Base-by-base conservation (phyloP, 2,329 filamentous ascomycete genomes). In the Trichoderma sp. region DNA sequence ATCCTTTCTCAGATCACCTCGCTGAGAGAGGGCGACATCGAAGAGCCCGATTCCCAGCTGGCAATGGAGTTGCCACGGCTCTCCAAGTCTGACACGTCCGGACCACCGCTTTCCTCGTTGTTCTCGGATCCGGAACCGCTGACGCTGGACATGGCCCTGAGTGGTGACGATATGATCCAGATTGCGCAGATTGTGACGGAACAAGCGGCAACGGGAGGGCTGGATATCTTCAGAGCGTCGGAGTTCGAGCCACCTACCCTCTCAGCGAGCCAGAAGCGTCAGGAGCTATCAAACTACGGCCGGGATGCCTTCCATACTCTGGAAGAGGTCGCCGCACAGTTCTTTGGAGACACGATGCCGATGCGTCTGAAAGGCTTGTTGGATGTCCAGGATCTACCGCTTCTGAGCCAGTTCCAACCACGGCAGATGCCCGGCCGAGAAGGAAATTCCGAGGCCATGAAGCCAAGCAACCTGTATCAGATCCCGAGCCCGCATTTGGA, bases 181-280 rank as follows among this genome's bases (percentile, higher is more conserved):
- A 81, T 90, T 28, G 89, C 88, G 0, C 90, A 92, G 70, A 84
- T 91, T 44, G 76, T 92, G n/a, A 88, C 88, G 2, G 88, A 91
- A 66, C 90, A 92, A 72, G 83, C 88, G 24, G 82, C 85, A 2
- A 85, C 81, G 10, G 83, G 86, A 1, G 78, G 72, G 15, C 70
- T 85, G 30, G 75, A 77, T 17, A 73, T 79, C 47, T 71, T 67
- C 39, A 72, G 69, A 54, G 69, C 71, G 4, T 71, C 68, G 14
- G 67, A 66, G 30, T 66, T 67, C 50, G 68, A 70, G 12, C 66
- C 63, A 17, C 61, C 66, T 39, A 56, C 58, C n/a, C 69, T 69
- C 58, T 63, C 75, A 47, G 68, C 74, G 67, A 68, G 74, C 69
- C 72, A 77, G 69, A 74, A 74, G 44, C 78, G 78, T 1, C 79